Base-by-base conservation (phyloP, 2,329 filamentous ascomycete species). In the Diaporthe velutina region DNA sequence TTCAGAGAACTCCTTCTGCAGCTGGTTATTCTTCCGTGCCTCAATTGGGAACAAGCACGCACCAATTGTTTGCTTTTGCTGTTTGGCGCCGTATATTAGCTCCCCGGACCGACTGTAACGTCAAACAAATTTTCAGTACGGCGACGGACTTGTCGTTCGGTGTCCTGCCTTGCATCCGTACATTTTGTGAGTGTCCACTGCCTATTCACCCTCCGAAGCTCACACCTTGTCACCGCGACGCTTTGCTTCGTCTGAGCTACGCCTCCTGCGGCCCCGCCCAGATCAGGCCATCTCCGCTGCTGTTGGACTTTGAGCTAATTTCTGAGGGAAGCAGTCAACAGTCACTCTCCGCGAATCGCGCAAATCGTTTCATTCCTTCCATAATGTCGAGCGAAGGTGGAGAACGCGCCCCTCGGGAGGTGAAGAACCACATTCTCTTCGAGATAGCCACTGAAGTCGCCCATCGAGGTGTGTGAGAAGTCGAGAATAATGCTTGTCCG, bases 361-460 rank as follows among this genome's bases (percentile, higher is more conserved):
- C 42, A 61, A 30, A 25, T 30, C 54, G 40, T 19, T 33, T 48
- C 15, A 13, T 33, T 66, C 60, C 48, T 25, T 72, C 13, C 76
- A 77, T 70, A 66, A 90, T 90, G 88, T 84, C 86, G 75, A 83
- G 80, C 81, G 85, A 88, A 76, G 86, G 84, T 79, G 83, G 83
- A 78, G 85, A 85, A 73, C 84, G 83, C 77, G 79, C 81, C 76
- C 83, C 85, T 77, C 89, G 90, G 80, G 96, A 98, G 86, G 94
- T 98, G 81, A 95, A 94, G 87, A 97, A 98, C 85, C 97, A 98
- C 86, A 89, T 97, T 81, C 93, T 99, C 79, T 99, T 99, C 83
- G 97, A 99, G 87, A 89, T 98, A 81, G 95, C 97, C 76, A 98
- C 97, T 30, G 97, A 99, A 84, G 97, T 98, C 80, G 97, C 97